These are phyloP conservation scores for Mortierella sp. DNA, from an alignment of 371 early-diverging fungal genomes.

Conservation along the genomic window DNA sequence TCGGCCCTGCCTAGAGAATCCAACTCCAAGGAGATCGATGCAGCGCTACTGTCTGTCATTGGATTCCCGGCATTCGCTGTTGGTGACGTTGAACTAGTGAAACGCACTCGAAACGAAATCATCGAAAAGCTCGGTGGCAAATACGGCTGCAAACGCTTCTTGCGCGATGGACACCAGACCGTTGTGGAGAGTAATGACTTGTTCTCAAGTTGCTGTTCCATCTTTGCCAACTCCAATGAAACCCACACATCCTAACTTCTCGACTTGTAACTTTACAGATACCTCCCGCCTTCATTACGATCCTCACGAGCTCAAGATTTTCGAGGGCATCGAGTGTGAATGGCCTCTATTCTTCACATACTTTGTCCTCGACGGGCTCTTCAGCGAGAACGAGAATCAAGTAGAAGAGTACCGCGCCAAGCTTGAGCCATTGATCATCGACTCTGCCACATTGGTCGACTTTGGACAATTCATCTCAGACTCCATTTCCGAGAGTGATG, in stretches of 20 bases:
- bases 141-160: conserved; percentile 89
- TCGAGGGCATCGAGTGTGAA: conserved; percentile 90
- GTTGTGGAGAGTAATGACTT: conserved; percentile 66
- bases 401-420: conserved; percentile 77
- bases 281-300: conserved; percentile 84
- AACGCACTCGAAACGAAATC: conserved; percentile 78
- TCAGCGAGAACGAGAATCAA: conserved; percentile 73
- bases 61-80: conserved; percentile 94
- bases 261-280: conserved; percentile 53
- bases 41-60: conserved; percentile 86
- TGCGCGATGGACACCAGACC: conserved; percentile 92
- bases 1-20: conserved; percentile 91
- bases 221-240: background rate
- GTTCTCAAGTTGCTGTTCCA: background rate
- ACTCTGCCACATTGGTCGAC: conserved; percentile 66
- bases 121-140: conserved; percentile 85
- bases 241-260: background rate
- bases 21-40: conserved; percentile 91
- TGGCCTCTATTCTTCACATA: conserved; percentile 95
- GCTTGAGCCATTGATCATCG: conserved; percentile 77
- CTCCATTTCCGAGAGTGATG: conserved; percentile 49
- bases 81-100: conserved; percentile 70
- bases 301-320: conserved; percentile 85
- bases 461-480: conserved; percentile 54
- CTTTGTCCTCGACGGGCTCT: conserved; percentile 85